Evolutionary conservation across 2,329 filamentous ascomycete genomes (phyloP).

Genomic region (Didymella lethalis): DNA sequence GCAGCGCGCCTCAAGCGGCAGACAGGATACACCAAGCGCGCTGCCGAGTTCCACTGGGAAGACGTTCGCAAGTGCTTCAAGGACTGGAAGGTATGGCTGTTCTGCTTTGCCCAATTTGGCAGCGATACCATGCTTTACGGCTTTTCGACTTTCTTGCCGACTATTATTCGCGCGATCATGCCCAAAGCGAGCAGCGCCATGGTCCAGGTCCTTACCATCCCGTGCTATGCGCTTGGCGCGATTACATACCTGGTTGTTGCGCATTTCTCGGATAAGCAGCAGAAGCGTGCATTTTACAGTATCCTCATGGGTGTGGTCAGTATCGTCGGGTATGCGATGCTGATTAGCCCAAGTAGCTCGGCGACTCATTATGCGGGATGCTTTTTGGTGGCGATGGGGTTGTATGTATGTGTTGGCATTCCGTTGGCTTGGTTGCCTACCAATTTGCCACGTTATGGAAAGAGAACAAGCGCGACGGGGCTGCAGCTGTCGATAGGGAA

Average conservation of each 20-base stretch:
- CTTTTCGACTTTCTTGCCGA: slow-evolving; percentile 79
- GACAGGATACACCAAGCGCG: slow-evolving; percentile 57
- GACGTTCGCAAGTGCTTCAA: slow-evolving; percentile 73
- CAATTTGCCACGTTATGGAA: slow-evolving; percentile 78
- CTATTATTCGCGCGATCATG: slow-evolving; percentile 76
- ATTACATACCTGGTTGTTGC: slow-evolving; percentile 72
- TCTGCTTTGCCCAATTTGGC: slow-evolving; percentile 74
- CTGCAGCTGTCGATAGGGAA: slow-evolving; percentile 77
- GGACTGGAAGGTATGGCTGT: slow-evolving; percentile 80
- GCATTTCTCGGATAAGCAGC: slow-evolving; percentile 71
- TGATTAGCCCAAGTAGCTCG: slow-evolving; percentile 67
- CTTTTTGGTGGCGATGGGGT: slow-evolving; percentile 75
- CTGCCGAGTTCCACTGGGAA: slow-evolving; percentile 63
- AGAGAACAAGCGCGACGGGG: slow-evolving; percentile 75
- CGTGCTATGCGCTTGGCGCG: slow-evolving; percentile 77
- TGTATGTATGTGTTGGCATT: slow-evolving; percentile 69
- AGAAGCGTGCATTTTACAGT: slow-evolving; percentile 70
- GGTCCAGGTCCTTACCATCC: slow-evolving; percentile 79
- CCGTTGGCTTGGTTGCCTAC: slow-evolving; percentile 68
- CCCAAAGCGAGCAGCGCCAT: slow-evolving; percentile 66
- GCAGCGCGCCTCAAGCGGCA: slow-evolving; percentile 59
- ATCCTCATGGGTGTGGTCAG: slow-evolving; percentile 69
- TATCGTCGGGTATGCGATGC: slow-evolving; percentile 72
- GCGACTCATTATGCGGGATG: slow-evolving; percentile 78
- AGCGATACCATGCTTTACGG: slow-evolving; percentile 80